Conservation (phyloP, 2,329 filamentous ascomycete genomes). For the Massarina eburnea region DNA sequence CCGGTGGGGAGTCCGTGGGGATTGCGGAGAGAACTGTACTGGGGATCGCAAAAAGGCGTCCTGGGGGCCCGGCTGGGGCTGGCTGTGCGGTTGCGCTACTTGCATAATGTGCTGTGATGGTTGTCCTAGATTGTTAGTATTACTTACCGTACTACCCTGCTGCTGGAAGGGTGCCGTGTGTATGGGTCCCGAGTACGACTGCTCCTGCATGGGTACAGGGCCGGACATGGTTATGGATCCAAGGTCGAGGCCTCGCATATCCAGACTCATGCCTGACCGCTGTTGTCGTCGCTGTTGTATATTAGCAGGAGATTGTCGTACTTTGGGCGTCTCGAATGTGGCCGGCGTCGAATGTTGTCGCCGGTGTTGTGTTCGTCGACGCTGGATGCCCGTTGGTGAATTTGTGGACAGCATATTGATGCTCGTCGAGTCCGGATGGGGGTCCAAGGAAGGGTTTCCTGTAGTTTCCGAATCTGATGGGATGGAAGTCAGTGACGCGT, state of each 20-base stretch:
- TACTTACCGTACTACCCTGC: slow-evolving; percentile 57
- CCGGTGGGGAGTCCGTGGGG: slow-evolving; percentile 38
- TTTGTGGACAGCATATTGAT: slow-evolving; percentile 76
- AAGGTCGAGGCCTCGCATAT: slow-evolving; percentile 64
- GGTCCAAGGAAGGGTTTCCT: slow-evolving; percentile 42
- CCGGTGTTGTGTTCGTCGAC: slow-evolving; percentile 74
- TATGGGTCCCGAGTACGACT: slow-evolving; percentile 29
- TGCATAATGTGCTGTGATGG: slow-evolving; percentile 77
- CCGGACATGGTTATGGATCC: slow-evolving; percentile 37
- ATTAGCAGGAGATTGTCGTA: slow-evolving; percentile 65
- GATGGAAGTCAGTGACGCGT: slow-evolving; percentile 29
- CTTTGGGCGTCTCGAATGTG: slow-evolving; percentile 74
- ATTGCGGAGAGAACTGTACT: slow-evolving; percentile 41
- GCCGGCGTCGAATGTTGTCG: slow-evolving; percentile 85
- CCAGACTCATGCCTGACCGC: slow-evolving; percentile 82
- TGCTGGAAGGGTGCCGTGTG: slow-evolving; percentile 44
- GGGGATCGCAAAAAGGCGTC: slow-evolving; percentile 40
- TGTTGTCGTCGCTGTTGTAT: slow-evolving; percentile 58
- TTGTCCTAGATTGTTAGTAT: slow-evolving; percentile 62
- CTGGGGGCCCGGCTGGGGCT: slow-evolving; percentile 72
- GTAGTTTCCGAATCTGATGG: slow-evolving; percentile 43
- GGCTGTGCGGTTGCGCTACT: slow-evolving; percentile 87
- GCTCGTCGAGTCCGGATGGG: slow-evolving; percentile 69
- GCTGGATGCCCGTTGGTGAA: slow-evolving; percentile 70
- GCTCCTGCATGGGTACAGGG: slow-evolving; percentile 46